Base-by-base conservation (phyloP, 495 filamentous ascomycete genomes). In the Durotheca rogersii region DNA sequence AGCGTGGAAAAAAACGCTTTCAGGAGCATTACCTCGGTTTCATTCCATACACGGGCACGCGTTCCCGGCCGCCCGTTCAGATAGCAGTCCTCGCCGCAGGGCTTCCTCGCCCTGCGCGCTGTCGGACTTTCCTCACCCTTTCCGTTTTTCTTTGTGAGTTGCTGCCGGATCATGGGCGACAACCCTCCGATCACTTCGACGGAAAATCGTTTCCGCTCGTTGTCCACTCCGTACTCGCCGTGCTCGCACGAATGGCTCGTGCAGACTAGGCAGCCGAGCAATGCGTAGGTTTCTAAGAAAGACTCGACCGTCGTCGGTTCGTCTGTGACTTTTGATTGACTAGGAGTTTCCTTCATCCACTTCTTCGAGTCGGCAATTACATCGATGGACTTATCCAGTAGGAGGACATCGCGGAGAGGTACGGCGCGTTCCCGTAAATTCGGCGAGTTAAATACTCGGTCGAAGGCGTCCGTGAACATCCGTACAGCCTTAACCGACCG, bases 171-270 rank as follows among this genome's bases (percentile, higher is more conserved):
- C 49, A 62, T 41, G 14, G 47, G 55, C 12, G 55, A 52, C 11
- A 65, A 21, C 16, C 62, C 62, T 7, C 62, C 62, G 7, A 62
- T 25, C 9, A 60, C 58, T 38, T 74, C 73, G 3, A 74, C 41
- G 4, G 69, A 72, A 38, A 74, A 72, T 4, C 68, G 67, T 34
- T 70, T 67, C 33, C 68, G 64, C 46, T 73, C 67, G 21, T 77
- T 77, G 9, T 73, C 65, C 7, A 64, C 51, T 41, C 71, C 68
- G n/a, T 74, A 74, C 17, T 75, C 72, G 31, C 74, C 74, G 40
- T 77, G 74, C 48, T 76, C 73, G 44, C 74, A 77, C 27, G 73
- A 73, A 47, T 77, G 68, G 33, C 70, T 70, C 34, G 70, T 70
- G 50, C 74, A 77, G 11, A 76, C 68, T 15, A 74, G 57, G 39